These are phyloP conservation scores for Zymoseptoria pseudotritici DNA, from an alignment of 2,329 filamentous ascomycete species.

Conservation along the genomic window DNA sequence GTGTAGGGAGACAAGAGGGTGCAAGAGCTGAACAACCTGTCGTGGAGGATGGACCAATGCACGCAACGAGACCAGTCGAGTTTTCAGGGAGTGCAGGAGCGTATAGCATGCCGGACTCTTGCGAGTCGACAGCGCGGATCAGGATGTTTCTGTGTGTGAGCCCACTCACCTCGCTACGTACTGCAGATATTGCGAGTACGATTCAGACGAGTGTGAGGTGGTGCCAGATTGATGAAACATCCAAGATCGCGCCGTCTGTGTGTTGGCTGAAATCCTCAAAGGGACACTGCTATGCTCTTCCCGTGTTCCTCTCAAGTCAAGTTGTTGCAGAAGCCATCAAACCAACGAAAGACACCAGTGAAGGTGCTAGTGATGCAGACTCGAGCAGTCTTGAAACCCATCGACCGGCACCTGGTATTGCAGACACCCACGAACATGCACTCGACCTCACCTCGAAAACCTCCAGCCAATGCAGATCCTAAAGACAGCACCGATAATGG, in stretches of 20 bases:
- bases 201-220: conserved; percentile 51
- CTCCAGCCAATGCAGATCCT: conserved; percentile 35
- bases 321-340: neutral
- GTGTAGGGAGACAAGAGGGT: conserved; percentile 6
- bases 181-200: conserved; percentile 29
- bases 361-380: conserved; percentile 25
- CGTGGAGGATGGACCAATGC: conserved; percentile 9
- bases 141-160: conserved; percentile 37
- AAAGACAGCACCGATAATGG: conserved; percentile 41
- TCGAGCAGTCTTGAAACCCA: conserved; percentile 18
- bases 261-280: conserved; percentile 34
- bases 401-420: conserved; percentile 30
- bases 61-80: conserved; percentile 11
- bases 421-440: conserved; percentile 18
- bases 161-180: conserved; percentile 50
- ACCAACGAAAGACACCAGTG: conserved; percentile 24
- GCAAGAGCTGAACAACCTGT: conserved; percentile 25
- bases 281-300: conserved; percentile 15
- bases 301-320: conserved; percentile 10
- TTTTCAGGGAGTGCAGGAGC: conserved; percentile 23
- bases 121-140: conserved; percentile 21
- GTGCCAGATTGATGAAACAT: conserved; percentile 29
- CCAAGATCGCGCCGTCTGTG: conserved; percentile 34
- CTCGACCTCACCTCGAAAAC: conserved; percentile 8
- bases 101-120: conserved; percentile 21